Base-by-base conservation (phyloP, 345 rosid species). In the Kandelia obovata region DNA sequence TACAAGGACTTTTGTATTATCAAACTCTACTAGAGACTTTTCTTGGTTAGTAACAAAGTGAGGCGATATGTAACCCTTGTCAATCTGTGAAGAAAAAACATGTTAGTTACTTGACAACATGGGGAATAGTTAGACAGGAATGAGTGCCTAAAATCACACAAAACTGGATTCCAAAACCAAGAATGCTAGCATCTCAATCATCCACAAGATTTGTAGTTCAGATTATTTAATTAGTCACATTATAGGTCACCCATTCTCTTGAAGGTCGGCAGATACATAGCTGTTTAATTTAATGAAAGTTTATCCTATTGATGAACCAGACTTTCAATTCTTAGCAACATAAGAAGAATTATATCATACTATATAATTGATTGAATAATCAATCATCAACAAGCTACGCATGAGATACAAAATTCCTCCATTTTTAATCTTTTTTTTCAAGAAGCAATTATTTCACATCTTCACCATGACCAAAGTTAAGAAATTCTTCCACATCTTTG, bases 1-100 rank as follows among this genome's bases (percentile, higher is more conserved):
- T 61, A 94, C 94, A 13, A 89, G 84, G 68, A 88, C 84, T 77
- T 69, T 94, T 59, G 92, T 81, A 77, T 91, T 89, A 69, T 86
- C 92, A 73, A 94, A 91, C 78, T 89, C 92, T 78, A 91, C 91
- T 8, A 69, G 69, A 71, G 90, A 88, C 52, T 78, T 91, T 37
- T 85, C 95, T 67, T 81, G 92, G 72, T 91, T 94, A 43, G 95
- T 89, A 59, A 94, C 84, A 91, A 94, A 94, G 2, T 78, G 88
- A 13, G 92, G 85, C 0, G 89, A 89, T 86, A 88, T 88, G 64
- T 84, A 88, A 53, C 96, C 98, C 87, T 87, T 87, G 75, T 94
- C 95, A 78, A 91, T 71, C 97, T 89, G 85, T 61, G 37, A 43
- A 80, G 60, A 82, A 69, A 31, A 47, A 65, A 67, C 5, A 66